Evolutionary conservation across 2,329 filamentous ascomycete genomes (phyloP).

Genomic region (Alternaria triticina): DNA sequence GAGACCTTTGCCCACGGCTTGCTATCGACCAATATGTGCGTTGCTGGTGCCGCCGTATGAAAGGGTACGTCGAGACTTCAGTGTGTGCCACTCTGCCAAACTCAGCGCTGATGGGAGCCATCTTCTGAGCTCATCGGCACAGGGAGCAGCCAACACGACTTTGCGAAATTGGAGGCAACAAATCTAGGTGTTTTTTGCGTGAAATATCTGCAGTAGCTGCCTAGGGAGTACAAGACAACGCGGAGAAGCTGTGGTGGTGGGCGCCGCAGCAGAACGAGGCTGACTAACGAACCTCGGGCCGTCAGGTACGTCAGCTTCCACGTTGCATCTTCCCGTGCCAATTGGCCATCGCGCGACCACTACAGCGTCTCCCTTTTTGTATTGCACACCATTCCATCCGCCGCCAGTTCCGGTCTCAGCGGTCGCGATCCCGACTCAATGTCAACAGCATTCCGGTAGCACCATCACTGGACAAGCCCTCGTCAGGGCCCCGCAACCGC

Average conservation of each 20-base stretch:
- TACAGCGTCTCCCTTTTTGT: slow-evolving; percentile 9
- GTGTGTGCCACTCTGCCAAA: neutral
- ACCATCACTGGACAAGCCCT: slow-evolving; percentile 16
- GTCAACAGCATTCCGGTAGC: slow-evolving; percentile 29
- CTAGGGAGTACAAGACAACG: neutral
- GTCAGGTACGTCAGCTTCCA: slow-evolving; percentile 35
- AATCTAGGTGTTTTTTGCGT: neutral
- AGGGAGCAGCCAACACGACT: neutral
- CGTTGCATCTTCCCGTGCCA: slow-evolving; percentile 43
- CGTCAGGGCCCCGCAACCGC: slow-evolving; percentile 11
- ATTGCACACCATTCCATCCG: neutral
- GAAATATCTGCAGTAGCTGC: neutral
- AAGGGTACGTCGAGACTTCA: neutral
- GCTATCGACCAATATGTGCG: neutral
- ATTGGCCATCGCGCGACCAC: slow-evolving; percentile 30
- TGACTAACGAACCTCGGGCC: slow-evolving; percentile 12
- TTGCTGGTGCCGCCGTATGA: neutral
- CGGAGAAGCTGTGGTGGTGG: neutral
- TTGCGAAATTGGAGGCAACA: neutral
- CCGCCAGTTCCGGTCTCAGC: slow-evolving; percentile 3
- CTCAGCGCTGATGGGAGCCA: neutral
- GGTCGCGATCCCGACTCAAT: slow-evolving; percentile 20
- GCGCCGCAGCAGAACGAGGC: neutral
- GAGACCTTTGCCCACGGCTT: neutral
- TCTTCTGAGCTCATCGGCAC: neutral